A percentile compares a stretch with the other conserved stretches of the same genome.
Evolutionary conservation across 2,329 filamentous ascomycete species (phyloP).

Genomic region (Penicillium sp.): DNA sequence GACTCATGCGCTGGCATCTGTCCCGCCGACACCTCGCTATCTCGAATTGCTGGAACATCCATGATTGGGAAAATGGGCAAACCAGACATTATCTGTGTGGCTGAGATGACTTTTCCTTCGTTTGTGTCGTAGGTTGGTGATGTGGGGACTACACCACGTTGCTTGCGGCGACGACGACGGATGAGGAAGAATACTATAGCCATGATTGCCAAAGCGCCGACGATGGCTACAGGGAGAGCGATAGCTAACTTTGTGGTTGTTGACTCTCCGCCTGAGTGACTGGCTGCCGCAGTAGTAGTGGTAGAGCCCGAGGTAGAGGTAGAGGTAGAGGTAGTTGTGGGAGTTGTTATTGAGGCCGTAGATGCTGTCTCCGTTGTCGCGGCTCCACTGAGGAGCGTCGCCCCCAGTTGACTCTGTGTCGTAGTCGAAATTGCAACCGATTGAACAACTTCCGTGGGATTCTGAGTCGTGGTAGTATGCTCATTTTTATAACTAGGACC

Average conservation of each 20-base stretch:
- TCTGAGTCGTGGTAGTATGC: not conserved
- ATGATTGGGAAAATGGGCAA: slow-evolving; percentile 7
- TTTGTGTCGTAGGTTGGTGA: slow-evolving; percentile 9
- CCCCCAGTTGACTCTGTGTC: not conserved
- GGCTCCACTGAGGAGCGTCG: not conserved
- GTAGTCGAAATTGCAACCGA: not conserved
- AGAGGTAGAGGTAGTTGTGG: not conserved
- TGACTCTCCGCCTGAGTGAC: slow-evolving; percentile 8
- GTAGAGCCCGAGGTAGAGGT: not conserved
- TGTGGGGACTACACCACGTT: slow-evolving; percentile 2
- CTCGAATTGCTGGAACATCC: slow-evolving; percentile 1
- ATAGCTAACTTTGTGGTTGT: slow-evolving; percentile 32
- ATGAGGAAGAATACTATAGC: slow-evolving; percentile 27
- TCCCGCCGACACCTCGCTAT: not conserved
- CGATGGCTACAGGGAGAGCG: slow-evolving; percentile 33
- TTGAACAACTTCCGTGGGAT: not conserved
- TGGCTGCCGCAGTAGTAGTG: not conserved
- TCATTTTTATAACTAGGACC: not conserved
- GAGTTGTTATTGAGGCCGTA: not conserved
- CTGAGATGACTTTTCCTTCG: slow-evolving; percentile 10
- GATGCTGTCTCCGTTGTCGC: not conserved
- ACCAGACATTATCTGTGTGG: slow-evolving; percentile 11
- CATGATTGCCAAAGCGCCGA: slow-evolving; percentile 26
- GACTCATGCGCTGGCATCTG: slow-evolving; percentile 3
- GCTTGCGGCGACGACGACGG: slow-evolving; percentile 19